Percentiles rank a stretch among this genome's conserved stretches.
Evolutionary conservation across 352 stramenopile species (phyloP).

Genomic region (Discostella stelligera): DNA sequence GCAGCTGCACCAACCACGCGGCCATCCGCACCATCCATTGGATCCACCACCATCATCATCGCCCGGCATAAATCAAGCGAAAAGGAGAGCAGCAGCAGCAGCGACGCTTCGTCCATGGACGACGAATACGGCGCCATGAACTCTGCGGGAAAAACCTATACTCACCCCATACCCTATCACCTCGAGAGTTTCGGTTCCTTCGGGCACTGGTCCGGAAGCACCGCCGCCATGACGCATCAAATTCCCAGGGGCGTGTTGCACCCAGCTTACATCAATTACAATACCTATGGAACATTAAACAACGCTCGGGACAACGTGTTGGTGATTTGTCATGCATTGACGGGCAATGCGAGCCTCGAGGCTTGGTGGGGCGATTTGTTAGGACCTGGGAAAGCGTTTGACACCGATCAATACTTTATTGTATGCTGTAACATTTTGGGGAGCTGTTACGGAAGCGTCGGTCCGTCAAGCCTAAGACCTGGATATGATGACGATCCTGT

Average conservation of each 20-base stretch:
- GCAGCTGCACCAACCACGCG: neutral
- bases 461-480: slow-evolving; percentile 69
- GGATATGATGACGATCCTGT: slow-evolving; percentile 11
- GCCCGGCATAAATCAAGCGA: neutral
- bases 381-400: slow-evolving; percentile 86
- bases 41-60: neutral
- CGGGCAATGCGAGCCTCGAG: slow-evolving; percentile 90
- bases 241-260: slow-evolving; percentile 65
- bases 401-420: slow-evolving; percentile 95
- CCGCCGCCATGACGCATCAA: slow-evolving; percentile 40
- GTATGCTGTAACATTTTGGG: slow-evolving; percentile 94
- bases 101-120: slow-evolving; percentile 56
- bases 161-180: slow-evolving; percentile 56
- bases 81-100: neutral
- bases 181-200: slow-evolving; percentile 63
- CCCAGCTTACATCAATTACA: slow-evolving; percentile 82
- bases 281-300: slow-evolving; percentile 92
- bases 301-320: slow-evolving; percentile 87
- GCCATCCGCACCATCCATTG: too few relatives aligned
- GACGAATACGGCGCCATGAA: slow-evolving; percentile 83
- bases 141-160: slow-evolving; percentile 65
- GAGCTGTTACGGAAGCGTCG: slow-evolving; percentile 92
- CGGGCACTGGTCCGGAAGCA: slow-evolving; percentile 18
- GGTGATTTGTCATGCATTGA: slow-evolving; percentile 94
- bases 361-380: slow-evolving; percentile 92